Base-by-base conservation (phyloP, 208 protist species). In the Trypanosomatidae sp. region DNA sequence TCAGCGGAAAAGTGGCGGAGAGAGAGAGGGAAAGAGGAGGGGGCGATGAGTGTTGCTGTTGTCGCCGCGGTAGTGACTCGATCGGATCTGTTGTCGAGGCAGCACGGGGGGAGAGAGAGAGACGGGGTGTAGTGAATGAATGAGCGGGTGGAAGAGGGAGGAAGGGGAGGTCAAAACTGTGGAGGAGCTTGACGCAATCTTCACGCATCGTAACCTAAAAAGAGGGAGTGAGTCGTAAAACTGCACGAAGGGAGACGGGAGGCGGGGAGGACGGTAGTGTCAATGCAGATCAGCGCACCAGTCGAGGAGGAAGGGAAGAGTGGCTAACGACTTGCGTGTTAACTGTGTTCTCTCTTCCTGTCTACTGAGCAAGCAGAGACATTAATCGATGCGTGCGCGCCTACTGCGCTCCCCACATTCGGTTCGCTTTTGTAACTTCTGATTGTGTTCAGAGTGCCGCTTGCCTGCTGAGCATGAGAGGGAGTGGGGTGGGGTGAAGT, bases 91-190 rank as follows among this genome's bases (percentile, higher is more conserved):
- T 28, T 62, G 28, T 4, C 56, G 56, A 25, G 50, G 22, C 5
- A 55, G 50, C 50, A 55, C 10, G 7, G 28, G 56, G 28, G n/a
- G 25, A 22, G 36, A 75, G 47, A 28, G 30, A 68, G 69, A 50
- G n/a, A n/a, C 13, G 50, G 22, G 22, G 50, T 8, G 13, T 19
- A 15, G 50, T 19, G 8, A 55, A 19, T 39, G 36, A 8, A 55
- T 25, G 25, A 6, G 22, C 50, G 25, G 22, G 8, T 55, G 50
- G 25, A 59, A 46, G 73, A 39, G 58, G 49, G 25, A 30, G 28
- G 25, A 28, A 19, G 10, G 28, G 30, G 28, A 19, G 3, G 55
- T 15, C n/a, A 60, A 60, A 7, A n/a, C 28, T n/a, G 55, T 53
- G 19, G 49, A 53, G 49, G 49, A 9, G 49, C n/a, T 53, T 53